phyloP scores from a whole-genome alignment of 202 grass and related monocot species.

The Hordeum pubiflorum region DNA sequence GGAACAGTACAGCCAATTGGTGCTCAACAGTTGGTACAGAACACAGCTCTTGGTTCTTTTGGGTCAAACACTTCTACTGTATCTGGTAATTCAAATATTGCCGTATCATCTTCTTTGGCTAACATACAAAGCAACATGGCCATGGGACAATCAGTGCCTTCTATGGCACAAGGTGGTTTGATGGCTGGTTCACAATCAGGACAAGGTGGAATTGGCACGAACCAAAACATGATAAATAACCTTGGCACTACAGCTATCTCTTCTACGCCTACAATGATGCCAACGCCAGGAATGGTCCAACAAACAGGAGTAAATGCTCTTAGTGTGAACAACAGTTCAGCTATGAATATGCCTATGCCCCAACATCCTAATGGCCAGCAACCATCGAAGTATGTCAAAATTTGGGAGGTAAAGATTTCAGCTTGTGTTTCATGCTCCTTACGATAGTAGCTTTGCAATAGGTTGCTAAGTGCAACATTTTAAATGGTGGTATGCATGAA shows the following conservation, averaged over 20 bases:
- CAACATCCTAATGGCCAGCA: conserved; percentile 73
- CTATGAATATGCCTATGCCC: conserved; percentile 61
- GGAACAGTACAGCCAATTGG: conserved; percentile 43
- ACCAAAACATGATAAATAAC: conserved; percentile 61
- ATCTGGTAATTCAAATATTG: conserved; percentile 62
- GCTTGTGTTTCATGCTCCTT: background rate
- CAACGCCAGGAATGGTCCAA: conserved; percentile 68
- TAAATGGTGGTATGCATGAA: background rate
- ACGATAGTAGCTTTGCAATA: background rate
- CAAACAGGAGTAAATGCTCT: conserved; percentile 68
- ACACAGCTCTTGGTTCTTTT: conserved; percentile 56
- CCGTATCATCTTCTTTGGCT: conserved; percentile 46
- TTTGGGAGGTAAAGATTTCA: conserved; percentile 83
- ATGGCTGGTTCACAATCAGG: conserved; percentile 62
- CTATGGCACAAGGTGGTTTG: conserved; percentile 54
- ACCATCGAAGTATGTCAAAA: conserved; percentile 75
- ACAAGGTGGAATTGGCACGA: conserved; percentile 58
- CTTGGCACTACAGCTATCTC: conserved; percentile 46
- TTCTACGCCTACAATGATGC: conserved; percentile 72
- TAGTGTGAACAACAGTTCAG: conserved; percentile 52
- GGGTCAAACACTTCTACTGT: conserved; percentile 54
- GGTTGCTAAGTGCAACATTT: background rate
- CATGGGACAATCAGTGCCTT: conserved; percentile 49
- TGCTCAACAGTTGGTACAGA: conserved; percentile 62
- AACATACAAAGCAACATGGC: conserved; percentile 53